Percentiles rank a stretch among this genome's conserved stretches.
phyloP scores from a whole-genome alignment of 2,329 filamentous ascomycete species.

The Phaeoacremonium minimum region DNA sequence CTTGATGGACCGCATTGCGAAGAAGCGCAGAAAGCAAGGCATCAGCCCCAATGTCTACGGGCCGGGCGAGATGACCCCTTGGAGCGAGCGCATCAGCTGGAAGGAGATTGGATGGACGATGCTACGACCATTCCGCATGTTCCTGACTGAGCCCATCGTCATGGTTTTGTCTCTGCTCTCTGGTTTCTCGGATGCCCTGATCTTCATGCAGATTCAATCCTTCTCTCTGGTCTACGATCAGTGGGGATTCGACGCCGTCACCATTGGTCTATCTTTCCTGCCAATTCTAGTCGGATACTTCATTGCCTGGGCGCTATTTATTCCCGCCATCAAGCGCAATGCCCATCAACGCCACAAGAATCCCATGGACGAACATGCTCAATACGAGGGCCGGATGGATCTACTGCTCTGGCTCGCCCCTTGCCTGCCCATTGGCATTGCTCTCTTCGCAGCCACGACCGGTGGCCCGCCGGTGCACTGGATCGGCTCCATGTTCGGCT shows the following conservation, averaged over 20 bases:
- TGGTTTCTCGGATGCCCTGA: constrained; percentile 70
- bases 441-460: constrained; percentile 67
- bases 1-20: constrained; percentile 75
- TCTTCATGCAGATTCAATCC: constrained; percentile 74
- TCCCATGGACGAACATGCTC: constrained; percentile 51
- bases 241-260: constrained; percentile 57
- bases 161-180: constrained; percentile 65
- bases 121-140: constrained; percentile 67
- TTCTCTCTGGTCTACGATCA: constrained; percentile 65
- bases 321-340: constrained; percentile 52
- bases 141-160: constrained; percentile 71
- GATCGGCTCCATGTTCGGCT: constrained; percentile 64
- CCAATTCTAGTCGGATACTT: constrained; percentile 65
- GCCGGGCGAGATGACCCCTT: constrained; percentile 65
- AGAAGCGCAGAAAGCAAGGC: constrained; percentile 62
- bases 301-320: constrained; percentile 55
- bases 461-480: constrained; percentile 61
- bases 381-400: constrained; percentile 65
- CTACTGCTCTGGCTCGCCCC: constrained; percentile 60
- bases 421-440: constrained; percentile 60
- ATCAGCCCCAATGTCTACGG: constrained; percentile 62
- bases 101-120: constrained; percentile 54
- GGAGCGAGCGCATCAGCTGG: constrained; percentile 52
- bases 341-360: constrained; percentile 44
- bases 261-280: constrained; percentile 58